Percentiles rank a stretch among this genome's conserved stretches.
Evolutionary conservation across 2,329 filamentous ascomycete species (phyloP).

Genomic region (Fusarium devonianum): DNA sequence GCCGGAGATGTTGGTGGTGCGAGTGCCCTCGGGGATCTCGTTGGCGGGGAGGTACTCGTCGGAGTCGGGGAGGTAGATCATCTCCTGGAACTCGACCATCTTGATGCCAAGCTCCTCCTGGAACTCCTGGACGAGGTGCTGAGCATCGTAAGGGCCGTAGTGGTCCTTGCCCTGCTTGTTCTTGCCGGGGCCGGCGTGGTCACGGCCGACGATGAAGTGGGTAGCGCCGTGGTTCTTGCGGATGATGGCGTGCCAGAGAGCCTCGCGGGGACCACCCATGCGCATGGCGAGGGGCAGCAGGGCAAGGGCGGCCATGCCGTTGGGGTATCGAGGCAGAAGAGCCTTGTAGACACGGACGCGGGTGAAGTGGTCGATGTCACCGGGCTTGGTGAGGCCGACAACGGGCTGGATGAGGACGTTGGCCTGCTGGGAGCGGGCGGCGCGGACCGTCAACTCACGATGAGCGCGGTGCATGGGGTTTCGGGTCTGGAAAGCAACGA

Average conservation of each 20-base stretch:
- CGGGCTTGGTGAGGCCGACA: conserved; percentile 97
- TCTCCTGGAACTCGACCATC: conserved; percentile 99
- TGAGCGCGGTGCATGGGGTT: conserved; percentile 99
- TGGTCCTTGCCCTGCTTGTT: conserved; percentile 97
- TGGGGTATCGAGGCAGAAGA: conserved; percentile 93
- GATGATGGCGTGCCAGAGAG: conserved; percentile 99
- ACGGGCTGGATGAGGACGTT: conserved; percentile 99
- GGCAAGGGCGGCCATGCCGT: conserved; percentile 97
- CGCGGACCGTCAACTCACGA: conserved; percentile 95
- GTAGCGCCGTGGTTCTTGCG: conserved; percentile 99
- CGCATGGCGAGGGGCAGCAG: conserved; percentile 97
- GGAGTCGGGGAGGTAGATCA: conserved; percentile 96
- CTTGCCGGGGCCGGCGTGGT: conserved; percentile 97
- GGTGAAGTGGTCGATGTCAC: conserved; percentile 99
- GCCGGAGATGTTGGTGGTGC: conserved; percentile 86
- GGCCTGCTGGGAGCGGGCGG: conserved; percentile 92
- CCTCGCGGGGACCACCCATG: conserved; percentile 98
- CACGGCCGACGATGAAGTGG: conserved; percentile 98
- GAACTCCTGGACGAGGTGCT: conserved; percentile 96
- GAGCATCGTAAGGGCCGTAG: conserved; percentile 97
- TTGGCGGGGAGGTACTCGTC: conserved; percentile 97
- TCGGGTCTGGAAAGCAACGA: conserved; percentile 98
- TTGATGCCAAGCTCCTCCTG: conserved; percentile 95
- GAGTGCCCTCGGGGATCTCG: conserved; percentile 82
- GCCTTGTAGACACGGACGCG: conserved; percentile 99